Conservation (phyloP, 2,329 filamentous ascomycete genomes). For the Coleophoma crateriformis region DNA sequence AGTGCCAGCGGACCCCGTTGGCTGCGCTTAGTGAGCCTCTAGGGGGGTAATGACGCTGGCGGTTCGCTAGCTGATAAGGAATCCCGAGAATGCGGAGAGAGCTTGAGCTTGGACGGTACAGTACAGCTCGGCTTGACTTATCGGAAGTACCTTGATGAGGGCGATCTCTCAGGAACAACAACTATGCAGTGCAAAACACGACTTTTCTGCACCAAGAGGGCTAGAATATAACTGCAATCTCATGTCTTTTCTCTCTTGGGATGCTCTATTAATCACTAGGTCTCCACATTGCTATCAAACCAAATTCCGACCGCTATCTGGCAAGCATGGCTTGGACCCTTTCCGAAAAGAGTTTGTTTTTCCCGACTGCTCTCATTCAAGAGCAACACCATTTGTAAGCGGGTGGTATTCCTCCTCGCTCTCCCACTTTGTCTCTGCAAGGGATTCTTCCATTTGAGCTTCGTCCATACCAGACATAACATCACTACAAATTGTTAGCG, state of each 20-base stretch:
- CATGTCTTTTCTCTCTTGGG: too few relatives aligned
- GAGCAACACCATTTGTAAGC: constrained; percentile 1
- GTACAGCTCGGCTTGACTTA: not conserved
- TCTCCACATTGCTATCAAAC: not conserved
- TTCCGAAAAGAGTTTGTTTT: not conserved
- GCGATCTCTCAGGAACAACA: too few relatives aligned
- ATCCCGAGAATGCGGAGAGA: constrained; percentile 1
- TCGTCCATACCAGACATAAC: constrained; percentile 41
- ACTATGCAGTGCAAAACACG: too few relatives aligned
- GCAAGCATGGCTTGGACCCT: not conserved
- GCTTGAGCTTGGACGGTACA: not conserved
- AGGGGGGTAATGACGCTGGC: too few relatives aligned
- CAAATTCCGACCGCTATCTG: not conserved
- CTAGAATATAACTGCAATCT: too few relatives aligned
- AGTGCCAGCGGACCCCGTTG: not conserved
- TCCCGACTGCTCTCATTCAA: not conserved
- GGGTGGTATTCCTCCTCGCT: constrained; percentile 2
- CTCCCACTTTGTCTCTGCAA: constrained; percentile 24
- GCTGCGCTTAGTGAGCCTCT: too few relatives aligned
- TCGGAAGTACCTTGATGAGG: too few relatives aligned
- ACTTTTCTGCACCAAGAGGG: not conserved
- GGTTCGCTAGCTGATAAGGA: not conserved
- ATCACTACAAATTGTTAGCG: constrained; percentile 25
- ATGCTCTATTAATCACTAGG: too few relatives aligned
- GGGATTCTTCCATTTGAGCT: constrained; percentile 44